These are phyloP conservation scores for Rutstroemia sp. DNA, from an alignment of 2,329 filamentous ascomycete genomes.

Conservation along the genomic window DNA sequence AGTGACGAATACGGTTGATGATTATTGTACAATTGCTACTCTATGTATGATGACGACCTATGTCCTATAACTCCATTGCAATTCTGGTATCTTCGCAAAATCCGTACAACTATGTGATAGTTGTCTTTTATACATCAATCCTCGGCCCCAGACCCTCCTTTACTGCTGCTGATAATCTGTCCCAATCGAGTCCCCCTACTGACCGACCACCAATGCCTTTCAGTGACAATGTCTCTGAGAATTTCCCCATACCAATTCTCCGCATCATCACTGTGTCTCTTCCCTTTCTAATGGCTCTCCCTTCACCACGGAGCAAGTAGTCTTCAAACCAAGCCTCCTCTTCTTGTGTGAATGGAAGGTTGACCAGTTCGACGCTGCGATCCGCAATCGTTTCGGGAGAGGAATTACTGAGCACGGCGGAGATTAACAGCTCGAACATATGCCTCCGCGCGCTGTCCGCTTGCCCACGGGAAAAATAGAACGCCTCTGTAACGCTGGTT, in stretches of 20 bases:
- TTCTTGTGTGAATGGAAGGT: constrained; percentile 59
- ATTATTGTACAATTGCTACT: neutral
- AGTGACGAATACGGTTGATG: neutral
- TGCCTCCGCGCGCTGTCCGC: constrained; percentile 52
- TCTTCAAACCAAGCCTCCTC: constrained; percentile 73
- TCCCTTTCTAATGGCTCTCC: constrained; percentile 55
- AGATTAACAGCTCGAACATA: constrained; percentile 61
- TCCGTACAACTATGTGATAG: neutral
- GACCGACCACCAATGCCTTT: constrained; percentile 28
- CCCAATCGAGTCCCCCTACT: constrained; percentile 27
- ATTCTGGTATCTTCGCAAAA: constrained; percentile 10
- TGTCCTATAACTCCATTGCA: constrained; percentile 5
- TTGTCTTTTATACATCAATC: constrained; percentile 5
- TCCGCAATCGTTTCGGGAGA: constrained; percentile 38
- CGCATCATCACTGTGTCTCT: constrained; percentile 71
- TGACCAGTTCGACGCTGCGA: constrained; percentile 61
- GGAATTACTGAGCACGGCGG: constrained; percentile 43
- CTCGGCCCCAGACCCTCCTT: constrained; percentile 27
- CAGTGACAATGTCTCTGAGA: constrained; percentile 40
- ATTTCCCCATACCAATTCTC: constrained; percentile 58
- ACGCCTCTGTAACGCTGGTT: constrained; percentile 63
- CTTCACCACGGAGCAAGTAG: constrained; percentile 56
- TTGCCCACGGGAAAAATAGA: constrained; percentile 63
- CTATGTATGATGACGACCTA: neutral
- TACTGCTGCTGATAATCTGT: constrained; percentile 22